A percentile compares a stretch with the other conserved stretches of the same genome.
phyloP scores from a whole-genome alignment of 1,139 yeast genomes.

The Yamadazyma membranifaciens region DNA sequence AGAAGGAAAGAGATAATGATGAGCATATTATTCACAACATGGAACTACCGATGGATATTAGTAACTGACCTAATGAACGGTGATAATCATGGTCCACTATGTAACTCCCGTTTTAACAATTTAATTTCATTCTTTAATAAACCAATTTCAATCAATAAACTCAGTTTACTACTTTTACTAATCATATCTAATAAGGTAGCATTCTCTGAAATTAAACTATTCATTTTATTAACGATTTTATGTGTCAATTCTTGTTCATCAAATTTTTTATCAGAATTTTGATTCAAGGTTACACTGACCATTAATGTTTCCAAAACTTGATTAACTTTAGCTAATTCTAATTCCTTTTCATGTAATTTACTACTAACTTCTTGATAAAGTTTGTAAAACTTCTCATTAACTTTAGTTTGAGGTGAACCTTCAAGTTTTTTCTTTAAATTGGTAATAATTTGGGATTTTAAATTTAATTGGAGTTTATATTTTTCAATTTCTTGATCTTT shows the following conservation, averaged over 20 bases:
- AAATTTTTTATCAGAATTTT: slow-evolving; percentile 22
- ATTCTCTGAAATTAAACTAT: slow-evolving; percentile 66
- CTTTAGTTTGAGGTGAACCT: slow-evolving; percentile 12
- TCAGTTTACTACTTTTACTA: slow-evolving; percentile 70
- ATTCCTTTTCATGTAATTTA: slow-evolving; percentile 49
- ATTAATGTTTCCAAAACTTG: slow-evolving; percentile 62
- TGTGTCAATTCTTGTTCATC: slow-evolving; percentile 81
- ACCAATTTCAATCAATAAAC: slow-evolving; percentile 67
- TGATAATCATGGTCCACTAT: no score
- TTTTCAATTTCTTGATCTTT: slow-evolving; percentile 22
- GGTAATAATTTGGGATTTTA: slow-evolving; percentile 36
- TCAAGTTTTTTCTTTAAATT: slow-evolving; percentile 22
- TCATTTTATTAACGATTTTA: slow-evolving; percentile 64
- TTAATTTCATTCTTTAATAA: slow-evolving; percentile 38
- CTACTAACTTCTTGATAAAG: slow-evolving; percentile 50
- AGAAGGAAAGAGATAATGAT: neutral
- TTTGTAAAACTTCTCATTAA: slow-evolving; percentile 47
- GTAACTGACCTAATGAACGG: no score
- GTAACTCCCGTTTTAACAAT: slow-evolving; percentile 11
- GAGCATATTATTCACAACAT: no score
- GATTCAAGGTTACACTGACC: slow-evolving; percentile 26
- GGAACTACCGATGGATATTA: no score
- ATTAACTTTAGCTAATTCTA: slow-evolving; percentile 60
- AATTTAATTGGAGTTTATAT: slow-evolving; percentile 30
- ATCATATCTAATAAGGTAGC: slow-evolving; percentile 67